A percentile compares a stretch with the other conserved stretches of the same genome.
phyloP scores from a whole-genome alignment of 148 eudicot species.

The Rhododendron griersonianum region DNA sequence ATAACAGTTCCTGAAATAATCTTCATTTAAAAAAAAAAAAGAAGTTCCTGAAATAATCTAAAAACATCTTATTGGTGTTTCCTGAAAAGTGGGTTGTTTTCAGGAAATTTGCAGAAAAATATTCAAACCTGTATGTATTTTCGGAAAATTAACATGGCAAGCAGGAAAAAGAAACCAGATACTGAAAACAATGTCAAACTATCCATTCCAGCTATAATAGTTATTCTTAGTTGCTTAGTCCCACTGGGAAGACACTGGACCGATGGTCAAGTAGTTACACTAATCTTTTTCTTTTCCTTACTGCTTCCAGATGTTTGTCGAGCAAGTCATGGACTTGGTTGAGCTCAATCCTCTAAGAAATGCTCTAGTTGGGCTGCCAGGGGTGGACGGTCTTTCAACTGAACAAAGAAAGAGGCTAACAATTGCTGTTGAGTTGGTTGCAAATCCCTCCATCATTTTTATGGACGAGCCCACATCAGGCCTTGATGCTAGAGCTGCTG shows the following conservation, averaged over 20 bases:
- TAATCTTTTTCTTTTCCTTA: background rate
- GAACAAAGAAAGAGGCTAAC: constrained; percentile 43
- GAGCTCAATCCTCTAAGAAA: constrained; percentile 32
- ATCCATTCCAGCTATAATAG: background rate
- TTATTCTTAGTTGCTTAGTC: background rate
- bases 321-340: constrained; percentile 36
- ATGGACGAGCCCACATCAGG: constrained; percentile 39
- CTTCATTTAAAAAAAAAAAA: background rate
- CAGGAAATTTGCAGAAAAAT: background rate
- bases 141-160: background rate
- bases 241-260: background rate
- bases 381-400: constrained; percentile 40
- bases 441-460: constrained; percentile 13
- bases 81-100: background rate
- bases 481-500: constrained; percentile 37
- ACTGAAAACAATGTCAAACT: background rate
- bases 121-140: background rate
- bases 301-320: constrained; percentile 23
- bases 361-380: constrained; percentile 43
- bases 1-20: background rate
- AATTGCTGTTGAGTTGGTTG: constrained; percentile 36
- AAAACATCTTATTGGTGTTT: background rate
- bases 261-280: background rate
- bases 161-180: background rate
- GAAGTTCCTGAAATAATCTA: background rate